Evolutionary conservation across 1,139 yeast genomes (phyloP).

Genomic region (Pichia sp.): DNA sequence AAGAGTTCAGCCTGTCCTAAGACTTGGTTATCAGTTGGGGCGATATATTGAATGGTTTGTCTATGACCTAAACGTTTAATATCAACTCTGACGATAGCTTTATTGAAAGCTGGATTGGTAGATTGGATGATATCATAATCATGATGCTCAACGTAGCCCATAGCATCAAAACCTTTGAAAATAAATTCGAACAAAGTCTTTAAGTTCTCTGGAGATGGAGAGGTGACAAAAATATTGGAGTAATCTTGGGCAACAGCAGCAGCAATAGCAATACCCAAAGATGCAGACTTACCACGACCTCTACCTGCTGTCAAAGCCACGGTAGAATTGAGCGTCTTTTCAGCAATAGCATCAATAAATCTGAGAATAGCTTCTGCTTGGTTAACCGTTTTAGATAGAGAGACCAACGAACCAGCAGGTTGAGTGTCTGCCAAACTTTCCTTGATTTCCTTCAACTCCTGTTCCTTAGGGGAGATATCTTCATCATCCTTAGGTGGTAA

Average conservation of each 20-base stretch:
- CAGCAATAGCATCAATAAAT: slow-evolving; percentile 89
- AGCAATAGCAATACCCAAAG: slow-evolving; percentile 91
- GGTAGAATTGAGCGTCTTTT: slow-evolving; percentile 77
- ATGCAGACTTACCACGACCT: slow-evolving; percentile 99
- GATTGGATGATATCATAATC: slow-evolving; percentile 96
- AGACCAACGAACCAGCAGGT: slow-evolving; percentile 86
- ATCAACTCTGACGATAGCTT: slow-evolving; percentile 94
- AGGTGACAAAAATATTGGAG: slow-evolving; percentile 91
- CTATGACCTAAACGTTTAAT: slow-evolving; percentile 78
- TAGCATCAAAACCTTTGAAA: slow-evolving; percentile 91
- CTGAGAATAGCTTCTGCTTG: slow-evolving; percentile 95
- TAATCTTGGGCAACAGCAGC: slow-evolving; percentile 97
- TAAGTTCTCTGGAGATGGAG: slow-evolving; percentile 96
- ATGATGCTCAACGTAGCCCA: slow-evolving; percentile 86
- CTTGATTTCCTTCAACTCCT: slow-evolving; percentile 67
- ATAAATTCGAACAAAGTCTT: slow-evolving; percentile 91
- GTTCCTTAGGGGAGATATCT: slow-evolving; percentile 50
- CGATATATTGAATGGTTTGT: slow-evolving; percentile 93
- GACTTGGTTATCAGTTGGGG: slow-evolving; percentile 84
- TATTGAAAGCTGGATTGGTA: slow-evolving; percentile 86
- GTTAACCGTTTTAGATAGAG: slow-evolving; percentile 77
- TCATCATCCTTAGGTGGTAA: slow-evolving; percentile 71
- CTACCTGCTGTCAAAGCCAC: slow-evolving; percentile 97
- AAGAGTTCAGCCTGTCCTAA: slow-evolving; percentile 97
- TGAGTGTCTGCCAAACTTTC: slow-evolving; percentile 81